phyloP scores from a whole-genome alignment of 2,329 filamentous ascomycete species.

The Pestalotiopsis sp. region DNA sequence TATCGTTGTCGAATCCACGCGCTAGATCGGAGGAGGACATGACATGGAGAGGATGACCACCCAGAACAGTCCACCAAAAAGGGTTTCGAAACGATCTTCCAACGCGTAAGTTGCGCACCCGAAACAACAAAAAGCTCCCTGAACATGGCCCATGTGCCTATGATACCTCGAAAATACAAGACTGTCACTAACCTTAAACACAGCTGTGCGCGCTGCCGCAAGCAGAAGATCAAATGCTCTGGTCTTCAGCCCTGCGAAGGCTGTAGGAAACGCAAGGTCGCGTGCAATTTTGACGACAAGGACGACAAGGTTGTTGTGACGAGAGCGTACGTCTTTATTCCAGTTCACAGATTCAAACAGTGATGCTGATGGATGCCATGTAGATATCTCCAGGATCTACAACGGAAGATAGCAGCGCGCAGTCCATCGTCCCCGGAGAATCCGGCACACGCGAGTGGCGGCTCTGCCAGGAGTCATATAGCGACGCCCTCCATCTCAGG shows the following conservation, averaged over 20 bases:
- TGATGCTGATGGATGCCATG: conserved; percentile 6
- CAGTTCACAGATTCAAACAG: not conserved
- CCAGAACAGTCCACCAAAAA: not conserved
- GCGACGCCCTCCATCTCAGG: not conserved
- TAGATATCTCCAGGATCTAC: conserved; percentile 26
- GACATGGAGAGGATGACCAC: conserved; percentile 1
- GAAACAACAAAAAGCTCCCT: not conserved
- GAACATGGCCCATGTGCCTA: not conserved
- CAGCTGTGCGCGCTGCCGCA: conserved; percentile 47
- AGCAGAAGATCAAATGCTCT: conserved; percentile 48
- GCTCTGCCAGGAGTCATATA: not conserved
- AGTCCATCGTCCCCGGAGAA: not conserved
- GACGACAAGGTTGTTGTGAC: conserved; percentile 53
- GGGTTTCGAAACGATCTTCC: conserved; percentile 9
- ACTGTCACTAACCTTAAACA: not conserved
- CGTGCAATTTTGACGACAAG: conserved; percentile 46
- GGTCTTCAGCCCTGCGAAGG: conserved; percentile 43
- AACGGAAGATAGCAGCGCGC: not conserved
- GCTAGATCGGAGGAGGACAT: not conserved
- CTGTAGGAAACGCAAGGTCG: conserved; percentile 45
- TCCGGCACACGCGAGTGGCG: not conserved
- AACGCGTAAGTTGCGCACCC: conserved; percentile 7
- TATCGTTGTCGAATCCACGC: not conserved
- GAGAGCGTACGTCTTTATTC: conserved; percentile 39
- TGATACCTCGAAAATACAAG: not conserved